Evolutionary conservation across 352 stramenopile genomes (phyloP), one percentile per base, ranked within the genome.

Genomic region (Blastocystis sp.): DNA sequence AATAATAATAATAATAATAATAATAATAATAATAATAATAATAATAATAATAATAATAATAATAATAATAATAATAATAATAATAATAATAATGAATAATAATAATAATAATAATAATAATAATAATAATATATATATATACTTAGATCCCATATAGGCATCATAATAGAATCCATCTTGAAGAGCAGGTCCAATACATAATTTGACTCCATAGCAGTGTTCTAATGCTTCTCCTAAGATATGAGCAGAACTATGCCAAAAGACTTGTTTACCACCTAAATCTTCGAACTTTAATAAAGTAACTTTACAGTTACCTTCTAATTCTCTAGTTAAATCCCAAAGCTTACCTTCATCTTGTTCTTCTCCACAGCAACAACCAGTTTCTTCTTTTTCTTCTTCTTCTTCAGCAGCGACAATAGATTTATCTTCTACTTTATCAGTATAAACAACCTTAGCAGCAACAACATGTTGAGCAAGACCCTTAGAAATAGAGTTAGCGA

Each of bases 81-180:
- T n/a, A n/a, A n/a, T n/a, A n/a, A n/a, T n/a, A n/a, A n/a, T n/a
- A n/a, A n/a, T n/a, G n/a, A n/a, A n/a, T n/a, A n/a, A n/a, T n/a
- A n/a, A n/a, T n/a, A n/a, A n/a, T n/a, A n/a, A n/a, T n/a, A n/a
- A n/a, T n/a, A n/a, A n/a, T n/a, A n/a, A n/a, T n/a, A n/a, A n/a
- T n/a, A n/a, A n/a, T n/a, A n/a, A n/a, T n/a, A n/a, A n/a, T n/a
- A n/a, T n/a, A n/a, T n/a, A n/a, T n/a, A n/a, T n/a, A n/a, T n/a
- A n/a, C 39, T 54, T 62, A 27, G 48, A 54, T 54, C 91, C 91
- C 83, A 97, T 95, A 76, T 95, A 98, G 62, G 82, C 88, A 79
- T 98, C 90, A 69, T 98, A 98, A 72, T 95, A 98, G 67, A 96
- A 98, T 16, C 90, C 90, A 45, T 84, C 82, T 34, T 91, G 80